These are phyloP conservation scores for Capsicum baccatum DNA, from an alignment of 257 asterid genomes.

Conservation along the genomic window DNA sequence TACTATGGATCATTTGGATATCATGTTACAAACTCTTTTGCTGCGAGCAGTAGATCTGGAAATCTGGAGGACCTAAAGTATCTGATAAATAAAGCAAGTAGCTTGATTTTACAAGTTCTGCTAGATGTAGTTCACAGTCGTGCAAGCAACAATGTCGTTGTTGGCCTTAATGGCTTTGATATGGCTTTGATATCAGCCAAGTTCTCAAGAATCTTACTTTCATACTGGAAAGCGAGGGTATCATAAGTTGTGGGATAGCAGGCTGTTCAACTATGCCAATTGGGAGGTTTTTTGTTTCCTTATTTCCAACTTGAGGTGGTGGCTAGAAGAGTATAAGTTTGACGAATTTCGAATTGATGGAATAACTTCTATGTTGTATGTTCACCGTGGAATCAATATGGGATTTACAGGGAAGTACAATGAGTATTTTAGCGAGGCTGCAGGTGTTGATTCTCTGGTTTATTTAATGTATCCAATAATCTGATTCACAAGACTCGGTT, in stretches of 20 bases:
- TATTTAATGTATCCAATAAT: conserved; percentile 87
- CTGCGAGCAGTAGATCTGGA: conserved; percentile 90
- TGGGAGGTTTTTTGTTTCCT: conserved; percentile 99
- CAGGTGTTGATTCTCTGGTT: conserved; percentile 92
- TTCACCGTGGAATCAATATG: conserved; percentile 88
- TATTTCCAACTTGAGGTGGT: conserved; percentile 93
- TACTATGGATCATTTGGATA: conserved; percentile 95
- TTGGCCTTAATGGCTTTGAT: conserved; percentile 94
- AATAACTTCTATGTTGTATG: conserved; percentile 94
- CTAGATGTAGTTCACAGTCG: conserved; percentile 98
- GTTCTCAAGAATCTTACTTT: conserved; percentile 92
- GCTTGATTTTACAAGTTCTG: conserved; percentile 82
- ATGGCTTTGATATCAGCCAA: conserved; percentile 89
- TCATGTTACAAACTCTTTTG: conserved; percentile 93
- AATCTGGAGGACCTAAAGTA: conserved; percentile 96
- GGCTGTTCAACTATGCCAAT: conserved; percentile 82
- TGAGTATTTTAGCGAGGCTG: conserved; percentile 84
- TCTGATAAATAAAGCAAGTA: conserved; percentile 89
- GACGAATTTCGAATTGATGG: conserved; percentile 99
- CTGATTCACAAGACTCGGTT: conserved; percentile 54
- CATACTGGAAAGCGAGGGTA: conserved; percentile 87
- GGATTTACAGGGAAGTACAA: conserved; percentile 78
- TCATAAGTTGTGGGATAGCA: conserved; percentile 93
- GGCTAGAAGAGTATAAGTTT: conserved; percentile 91
- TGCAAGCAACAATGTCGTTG: conserved; percentile 81